Evolutionary conservation across 2,329 filamentous ascomycete genomes (phyloP), one percentile per base, ranked within the genome.

Genomic region (Sporothrix globosa): DNA sequence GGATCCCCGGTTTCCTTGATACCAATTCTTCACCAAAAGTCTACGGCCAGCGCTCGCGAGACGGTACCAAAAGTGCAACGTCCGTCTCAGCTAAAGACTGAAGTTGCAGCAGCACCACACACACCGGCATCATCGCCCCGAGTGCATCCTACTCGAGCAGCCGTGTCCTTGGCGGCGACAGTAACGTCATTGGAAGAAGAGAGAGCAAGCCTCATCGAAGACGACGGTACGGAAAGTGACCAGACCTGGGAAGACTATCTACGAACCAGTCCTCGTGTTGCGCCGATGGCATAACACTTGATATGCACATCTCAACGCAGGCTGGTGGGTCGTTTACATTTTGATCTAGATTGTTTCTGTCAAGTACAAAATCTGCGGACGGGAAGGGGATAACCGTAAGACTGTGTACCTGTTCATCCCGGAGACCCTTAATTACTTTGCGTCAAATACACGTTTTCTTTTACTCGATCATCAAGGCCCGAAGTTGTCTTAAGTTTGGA

Each of bases 181-280:
- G 63, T 66, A 4, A 39, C 44, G 6, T 34, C 63, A 3, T 21
- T 66, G 46, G 46, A 66, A 6, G 46, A 66, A 14, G 56, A 66
- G 17, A 24, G 30, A 39, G 39, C 52, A 4, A 14, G 1, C 13
- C 66, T 54, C 5, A 13, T 50, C 11, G 53, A 68, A 11, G 70
- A 53, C 24, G 14, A 30, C 7, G 54, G 60, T 10, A 68, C 53
- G 19, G 68, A 56, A 2, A 70, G 69, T 44, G 58, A 69, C 24
- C 68, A 72, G 63, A 73, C 71, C 10, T 72, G 73, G 73, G 67
- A 68, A 34, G 73, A 74, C 4, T 73, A 67, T 24, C 58, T 72
- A 24, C 48, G 63, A 7, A 10, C 65, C 24, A 24, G 41, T 13
- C 13, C 46, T 30, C 30, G 46, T 13, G 24, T 34, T 19, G n/a